Percentiles rank a stretch among this genome's conserved stretches.
phyloP scores from a whole-genome alignment of 495 filamentous ascomycete species.

The Trichoderma erinaceum region DNA sequence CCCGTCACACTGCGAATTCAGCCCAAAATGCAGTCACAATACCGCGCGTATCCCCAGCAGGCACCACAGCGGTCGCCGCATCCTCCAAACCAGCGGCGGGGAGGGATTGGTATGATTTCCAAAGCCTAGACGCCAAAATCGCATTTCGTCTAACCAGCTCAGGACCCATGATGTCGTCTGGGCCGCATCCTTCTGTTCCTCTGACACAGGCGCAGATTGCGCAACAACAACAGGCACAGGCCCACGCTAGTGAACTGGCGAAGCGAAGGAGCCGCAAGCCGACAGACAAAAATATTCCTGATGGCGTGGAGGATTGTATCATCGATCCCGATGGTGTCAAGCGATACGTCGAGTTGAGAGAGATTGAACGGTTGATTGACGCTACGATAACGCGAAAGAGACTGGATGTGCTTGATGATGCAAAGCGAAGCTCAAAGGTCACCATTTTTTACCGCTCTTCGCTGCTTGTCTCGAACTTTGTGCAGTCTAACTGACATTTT shows the following conservation, averaged over 20 bases:
- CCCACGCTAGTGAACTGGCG: conserved; percentile 55
- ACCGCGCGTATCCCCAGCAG: conserved; percentile 38
- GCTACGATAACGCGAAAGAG: conserved; percentile 93
- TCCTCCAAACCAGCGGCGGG: conserved; percentile 36
- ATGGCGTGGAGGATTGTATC: conserved; percentile 72
- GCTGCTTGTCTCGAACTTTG: not conserved
- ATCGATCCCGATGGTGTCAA: conserved; percentile 64
- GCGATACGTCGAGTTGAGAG: conserved; percentile 75
- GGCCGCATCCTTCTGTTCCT: conserved; percentile 40
- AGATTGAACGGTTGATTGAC: conserved; percentile 83
- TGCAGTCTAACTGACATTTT: conserved; percentile 10
- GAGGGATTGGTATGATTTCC: conserved; percentile 41
- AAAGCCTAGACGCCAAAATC: conserved; percentile 12
- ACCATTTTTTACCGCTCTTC: conserved; percentile 19
- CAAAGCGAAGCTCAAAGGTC: conserved; percentile 70
- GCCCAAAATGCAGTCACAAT: conserved; percentile 42
- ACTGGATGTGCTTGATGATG: conserved; percentile 79
- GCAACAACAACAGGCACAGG: conserved; percentile 49
- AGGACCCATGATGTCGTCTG: conserved; percentile 55
- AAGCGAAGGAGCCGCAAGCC: conserved; percentile 79
- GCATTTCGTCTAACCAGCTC: conserved; percentile 14
- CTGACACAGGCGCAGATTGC: conserved; percentile 48
- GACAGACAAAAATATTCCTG: conserved; percentile 89
- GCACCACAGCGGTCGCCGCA: conserved; percentile 31
- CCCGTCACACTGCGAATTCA: not conserved